These are phyloP conservation scores for Lactifluus rugatus DNA, from an alignment of 768 basidiomycete genomes.

Conservation along the genomic window DNA sequence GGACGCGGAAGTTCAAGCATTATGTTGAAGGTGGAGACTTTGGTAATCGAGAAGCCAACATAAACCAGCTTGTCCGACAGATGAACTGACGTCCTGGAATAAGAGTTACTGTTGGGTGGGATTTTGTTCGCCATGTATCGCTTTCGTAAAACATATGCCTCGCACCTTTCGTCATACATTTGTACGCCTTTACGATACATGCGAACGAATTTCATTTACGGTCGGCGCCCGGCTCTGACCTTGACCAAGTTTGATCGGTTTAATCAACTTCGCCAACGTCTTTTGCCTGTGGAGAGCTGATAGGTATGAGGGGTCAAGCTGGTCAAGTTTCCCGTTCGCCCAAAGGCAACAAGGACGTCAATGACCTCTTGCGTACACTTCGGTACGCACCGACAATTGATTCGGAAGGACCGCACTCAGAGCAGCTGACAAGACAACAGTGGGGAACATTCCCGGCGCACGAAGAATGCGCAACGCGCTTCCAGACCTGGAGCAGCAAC, in stretches of 20 bases:
- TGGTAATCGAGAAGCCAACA: constrained; percentile 93
- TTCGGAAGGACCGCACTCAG: background rate
- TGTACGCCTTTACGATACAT: constrained; percentile 10
- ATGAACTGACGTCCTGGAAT: constrained; percentile 54
- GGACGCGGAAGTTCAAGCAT: constrained; percentile 95
- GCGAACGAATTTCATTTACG: background rate
- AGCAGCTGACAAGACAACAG: constrained; percentile 28
- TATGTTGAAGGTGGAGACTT: constrained; percentile 95
- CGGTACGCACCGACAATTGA: constrained; percentile 29
- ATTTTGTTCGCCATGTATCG: constrained; percentile 20
- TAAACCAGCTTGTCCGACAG: constrained; percentile 95
- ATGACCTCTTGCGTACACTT: constrained; percentile 40
- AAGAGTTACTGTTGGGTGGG: constrained; percentile 8
- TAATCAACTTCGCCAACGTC: background rate
- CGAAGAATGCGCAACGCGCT: constrained; percentile 40
- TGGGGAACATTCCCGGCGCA: constrained; percentile 63
- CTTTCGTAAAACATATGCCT: constrained; percentile 24
- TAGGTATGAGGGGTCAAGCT: background rate
- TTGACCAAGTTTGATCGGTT: background rate
- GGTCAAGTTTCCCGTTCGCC: background rate
- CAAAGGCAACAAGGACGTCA: constrained; percentile 28
- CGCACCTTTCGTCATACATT: constrained; percentile 13
- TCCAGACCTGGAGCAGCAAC: background rate
- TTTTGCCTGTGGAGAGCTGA: background rate
- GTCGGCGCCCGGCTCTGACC: background rate